phyloP scores from a whole-genome alignment of 345 rosid species.

The Eucalyptus pauciflora region DNA sequence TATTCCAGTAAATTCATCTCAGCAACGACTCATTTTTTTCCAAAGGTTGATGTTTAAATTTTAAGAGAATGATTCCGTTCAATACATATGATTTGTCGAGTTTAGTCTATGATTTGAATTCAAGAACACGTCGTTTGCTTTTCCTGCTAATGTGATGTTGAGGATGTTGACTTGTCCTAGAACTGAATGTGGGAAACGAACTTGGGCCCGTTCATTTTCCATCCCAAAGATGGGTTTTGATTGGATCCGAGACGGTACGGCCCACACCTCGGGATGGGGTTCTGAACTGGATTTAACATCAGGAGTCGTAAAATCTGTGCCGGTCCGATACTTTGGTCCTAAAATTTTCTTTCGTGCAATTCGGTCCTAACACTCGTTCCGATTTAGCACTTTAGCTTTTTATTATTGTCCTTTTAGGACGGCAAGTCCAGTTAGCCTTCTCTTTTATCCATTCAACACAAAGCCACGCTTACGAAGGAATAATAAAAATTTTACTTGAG shows the following conservation, averaged over 20 bases:
- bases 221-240: neutral
- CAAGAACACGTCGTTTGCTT: neutral
- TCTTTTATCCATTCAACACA: neutral
- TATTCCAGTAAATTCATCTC: neutral
- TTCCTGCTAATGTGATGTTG: neutral
- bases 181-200: neutral
- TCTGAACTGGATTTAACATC: neutral
- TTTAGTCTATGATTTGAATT: neutral
- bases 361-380: neutral
- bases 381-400: neutral
- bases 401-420: neutral
- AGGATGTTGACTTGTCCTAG: neutral
- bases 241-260: neutral
- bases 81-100: neutral
- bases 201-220: neutral
- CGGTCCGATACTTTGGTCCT: neutral
- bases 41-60: neutral
- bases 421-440: neutral
- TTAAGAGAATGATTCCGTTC: neutral
- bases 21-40: neutral
- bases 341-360: neutral
- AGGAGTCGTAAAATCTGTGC: neutral
- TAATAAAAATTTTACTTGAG: neutral
- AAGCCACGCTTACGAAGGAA: neutral
- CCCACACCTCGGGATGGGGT: neutral